A percentile compares a stretch with the other conserved stretches of the same genome.
These are phyloP conservation scores for Flaveria robusta DNA, from an alignment of 129 eudicot species.

Conservation along the genomic window DNA sequence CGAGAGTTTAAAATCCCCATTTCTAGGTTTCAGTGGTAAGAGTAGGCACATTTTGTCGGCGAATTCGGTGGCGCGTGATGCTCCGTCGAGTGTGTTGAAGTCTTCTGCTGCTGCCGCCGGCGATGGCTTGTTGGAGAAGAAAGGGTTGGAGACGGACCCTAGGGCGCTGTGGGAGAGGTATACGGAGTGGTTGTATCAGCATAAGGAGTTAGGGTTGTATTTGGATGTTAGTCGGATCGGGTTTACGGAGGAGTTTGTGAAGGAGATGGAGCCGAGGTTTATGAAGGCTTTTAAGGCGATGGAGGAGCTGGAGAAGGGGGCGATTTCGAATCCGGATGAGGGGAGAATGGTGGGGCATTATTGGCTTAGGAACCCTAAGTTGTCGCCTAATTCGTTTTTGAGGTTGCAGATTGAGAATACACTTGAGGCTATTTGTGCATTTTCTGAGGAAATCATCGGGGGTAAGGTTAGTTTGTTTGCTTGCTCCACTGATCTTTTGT, in stretches of 20 bases:
- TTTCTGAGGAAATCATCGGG: slow-evolving; percentile 60
- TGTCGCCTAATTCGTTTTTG: slow-evolving; percentile 69
- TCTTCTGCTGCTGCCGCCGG: not conserved
- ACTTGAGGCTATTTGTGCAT: slow-evolving; percentile 59
- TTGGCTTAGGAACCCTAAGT: slow-evolving; percentile 75
- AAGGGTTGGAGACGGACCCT: slow-evolving; percentile 59
- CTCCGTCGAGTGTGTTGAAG: slow-evolving; percentile 39
- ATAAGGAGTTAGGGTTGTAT: slow-evolving; percentile 84
- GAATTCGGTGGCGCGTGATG: slow-evolving; percentile 60
- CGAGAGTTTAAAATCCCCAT: not conserved
- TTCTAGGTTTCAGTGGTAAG: slow-evolving; percentile 5
- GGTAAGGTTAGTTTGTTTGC: slow-evolving; percentile 71
- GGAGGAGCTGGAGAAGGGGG: slow-evolving; percentile 83
- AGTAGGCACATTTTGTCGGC: not conserved
- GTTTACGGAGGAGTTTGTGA: slow-evolving; percentile 66
- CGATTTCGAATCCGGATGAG: slow-evolving; percentile 96
- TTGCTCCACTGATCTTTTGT: not conserved
- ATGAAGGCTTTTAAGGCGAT: slow-evolving; percentile 68
- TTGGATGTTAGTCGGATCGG: slow-evolving; percentile 87
- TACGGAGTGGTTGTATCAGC: slow-evolving; percentile 94
- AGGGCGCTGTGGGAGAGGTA: slow-evolving; percentile 66
- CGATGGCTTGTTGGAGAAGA: slow-evolving; percentile 33
- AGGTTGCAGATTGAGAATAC: slow-evolving; percentile 74
- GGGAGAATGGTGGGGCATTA: slow-evolving; percentile 98
- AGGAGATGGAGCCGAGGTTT: slow-evolving; percentile 80